Evolutionary conservation across 208 protist species (phyloP), one percentile per base, ranked within the genome.

Genomic region (Trypanosomatidae sp.): DNA sequence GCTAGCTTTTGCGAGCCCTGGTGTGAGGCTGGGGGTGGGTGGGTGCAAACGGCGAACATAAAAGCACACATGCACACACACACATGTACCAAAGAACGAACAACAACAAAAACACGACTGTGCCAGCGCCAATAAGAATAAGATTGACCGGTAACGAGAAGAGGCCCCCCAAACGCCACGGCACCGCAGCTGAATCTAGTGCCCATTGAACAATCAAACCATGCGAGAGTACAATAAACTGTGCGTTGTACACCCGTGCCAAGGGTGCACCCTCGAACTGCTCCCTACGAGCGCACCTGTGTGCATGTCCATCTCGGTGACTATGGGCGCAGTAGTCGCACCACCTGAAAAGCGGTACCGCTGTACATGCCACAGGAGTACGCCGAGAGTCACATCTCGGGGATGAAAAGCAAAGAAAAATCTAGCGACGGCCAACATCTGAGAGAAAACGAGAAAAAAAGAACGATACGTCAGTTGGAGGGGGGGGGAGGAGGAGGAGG

Each of bases 181-280:
- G 36, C 36, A 39, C 36, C 36, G 36, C 36, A 39, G 36, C 36
- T 39, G 36, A 39, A 39, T 56, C 19, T 49, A 44, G 15, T n/a
- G n/a, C 25, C 25, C 28, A 17, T 46, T 69, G 13, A 10, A 74
- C 67, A 9, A 36, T 74, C 10, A 69, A 50, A 56, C 36, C 36
- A 39, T 39, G 36, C 36, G 36, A 53, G 49, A 53, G 49, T 53
- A 13, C 49, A 13, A 22, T 53, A 53, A 53, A 22, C 49, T n/a
- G 49, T 53, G 49, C 49, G 19, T 22, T 7, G 19, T 53, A 53
- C 41, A 41, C 41, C 15, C 10, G 53, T 6, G 60, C 8, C 36
- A 36, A 25, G 52, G 49, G 52, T 36, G 53, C 25, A 33, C 25
- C 53, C 3, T 59, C 25, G 53, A 33, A 4, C 12, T 13, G 15